Percentiles rank a stretch among this genome's conserved stretches.
These are phyloP conservation scores for Pyricularia pennisetigena DNA, from an alignment of 2,329 filamentous ascomycete species.

Conservation along the genomic window DNA sequence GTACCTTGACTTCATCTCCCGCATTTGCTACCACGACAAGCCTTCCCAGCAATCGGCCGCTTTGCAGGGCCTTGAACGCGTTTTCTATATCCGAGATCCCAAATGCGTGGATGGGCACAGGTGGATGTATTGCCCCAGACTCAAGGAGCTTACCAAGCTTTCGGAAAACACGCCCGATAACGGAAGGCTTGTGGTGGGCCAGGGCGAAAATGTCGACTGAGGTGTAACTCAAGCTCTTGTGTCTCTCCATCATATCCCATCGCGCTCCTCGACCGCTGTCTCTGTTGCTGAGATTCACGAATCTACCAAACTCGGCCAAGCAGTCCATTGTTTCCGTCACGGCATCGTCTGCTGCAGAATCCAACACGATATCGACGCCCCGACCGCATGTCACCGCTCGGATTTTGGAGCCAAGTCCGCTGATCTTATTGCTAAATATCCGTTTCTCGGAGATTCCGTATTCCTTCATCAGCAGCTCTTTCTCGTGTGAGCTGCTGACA, in stretches of 20 bases:
- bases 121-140: constrained; percentile 23
- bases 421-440: constrained; percentile 23
- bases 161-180: constrained; percentile 26
- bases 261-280: constrained; percentile 15
- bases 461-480: constrained; percentile 22
- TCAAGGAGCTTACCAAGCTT: constrained; percentile 25
- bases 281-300: constrained; percentile 33
- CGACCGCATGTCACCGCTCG: constrained; percentile 16
- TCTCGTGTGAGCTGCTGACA: constrained; percentile 28
- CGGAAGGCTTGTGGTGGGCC: constrained; percentile 28
- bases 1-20: constrained; percentile 28
- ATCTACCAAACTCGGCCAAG: constrained; percentile 28
- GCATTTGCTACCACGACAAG: constrained; percentile 30
- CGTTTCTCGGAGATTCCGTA: constrained; percentile 26
- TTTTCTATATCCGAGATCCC: constrained; percentile 27
- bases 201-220: constrained; percentile 35
- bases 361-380: constrained; percentile 28
- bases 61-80: constrained; percentile 25
- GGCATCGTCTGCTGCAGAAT: constrained; percentile 31
- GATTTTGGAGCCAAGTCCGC: constrained; percentile 20
- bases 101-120: constrained; percentile 23
- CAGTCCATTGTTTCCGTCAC: constrained; percentile 31
- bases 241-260: constrained; percentile 16
- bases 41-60: constrained; percentile 28
- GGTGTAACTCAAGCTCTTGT: constrained; percentile 34